Base-by-base conservation (phyloP, 768 basidiomycete species). In the Chalciporus sphaerocephalus region DNA sequence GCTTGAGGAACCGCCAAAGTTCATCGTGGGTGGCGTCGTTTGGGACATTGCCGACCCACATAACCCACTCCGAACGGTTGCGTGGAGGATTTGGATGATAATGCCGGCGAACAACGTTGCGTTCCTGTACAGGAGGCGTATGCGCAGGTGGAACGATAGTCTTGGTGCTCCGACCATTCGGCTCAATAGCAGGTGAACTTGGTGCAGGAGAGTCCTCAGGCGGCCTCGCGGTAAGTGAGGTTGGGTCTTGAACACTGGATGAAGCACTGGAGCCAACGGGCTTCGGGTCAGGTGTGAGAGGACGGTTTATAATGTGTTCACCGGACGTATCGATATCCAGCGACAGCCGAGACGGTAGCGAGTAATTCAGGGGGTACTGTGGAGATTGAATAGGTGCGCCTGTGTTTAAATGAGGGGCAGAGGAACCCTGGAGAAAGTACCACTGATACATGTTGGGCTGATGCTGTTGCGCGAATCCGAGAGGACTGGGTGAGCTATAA, bases 31-130 rank as follows among this genome's bases (percentile, higher is more conserved):
- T 81, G 13, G 90, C 82, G 56, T 93, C 89, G 5, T 76, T 74
- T 2, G 90, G 89, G 3, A 96, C 86, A 59, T 97, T 97, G 9
- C 94, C 94, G 11, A 83, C 84, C 94, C 94, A 96, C 89, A 93
- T 91, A 1, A 92, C 92, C 89, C 87, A 94, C 47, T 91, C 89
- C 6, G 89, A 90, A 12, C 90, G 79, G 42, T 87, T 74, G 10
- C 80, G 69, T 11, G 86, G 85, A 1, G 83, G 78, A 46, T 80
- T 84, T 2, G 85, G 85, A 51, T 87, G 86, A 54, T 83, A 86
- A 17, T 74, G 56, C 8, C 77, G 74, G 33, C 83, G 80, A 20
- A 68, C 58, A 5, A 66, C 25, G 0, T 67, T 63, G 23, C 54
- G 68, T 13, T 70, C 68, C 17, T 39, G 21, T 27, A 52, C 13